phyloP scores from a whole-genome alignment of 148 eudicot species.

The Persicaria maculosa region DNA sequence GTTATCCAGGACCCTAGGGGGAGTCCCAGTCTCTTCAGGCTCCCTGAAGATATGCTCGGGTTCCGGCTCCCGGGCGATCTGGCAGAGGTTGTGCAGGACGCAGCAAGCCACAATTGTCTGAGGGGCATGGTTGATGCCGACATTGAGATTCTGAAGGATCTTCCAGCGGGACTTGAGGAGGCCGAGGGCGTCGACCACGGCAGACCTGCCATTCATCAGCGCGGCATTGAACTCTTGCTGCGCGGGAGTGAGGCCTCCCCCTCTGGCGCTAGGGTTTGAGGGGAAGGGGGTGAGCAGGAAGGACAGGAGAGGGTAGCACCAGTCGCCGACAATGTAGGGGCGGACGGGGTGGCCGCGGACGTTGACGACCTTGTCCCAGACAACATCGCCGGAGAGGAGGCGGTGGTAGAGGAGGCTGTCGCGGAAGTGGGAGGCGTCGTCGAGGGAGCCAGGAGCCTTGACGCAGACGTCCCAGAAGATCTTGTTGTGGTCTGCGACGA shows the following conservation, averaged over 20 bases:
- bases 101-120: slow-evolving; percentile 97
- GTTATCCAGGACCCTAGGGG: slow-evolving; percentile 62
- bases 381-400: slow-evolving; percentile 71
- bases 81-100: slow-evolving; percentile 93
- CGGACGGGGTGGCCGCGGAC: slow-evolving; percentile 78
- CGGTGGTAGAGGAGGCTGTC: slow-evolving; percentile 73
- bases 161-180: slow-evolving; percentile 91
- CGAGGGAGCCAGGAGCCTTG: slow-evolving; percentile 76
- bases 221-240: slow-evolving; percentile 73
- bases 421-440: slow-evolving; percentile 79
- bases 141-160: slow-evolving; percentile 83
- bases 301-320: slow-evolving; percentile 74
- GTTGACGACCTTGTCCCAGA: slow-evolving; percentile 77
- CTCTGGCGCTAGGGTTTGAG: slow-evolving; percentile 17
- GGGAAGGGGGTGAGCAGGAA: slow-evolving; percentile 75
- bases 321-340: slow-evolving; percentile 85
- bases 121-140: slow-evolving; percentile 85
- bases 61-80: slow-evolving; percentile 94
- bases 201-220: slow-evolving; percentile 66
- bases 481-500: slow-evolving; percentile 89
- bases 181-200: slow-evolving; percentile 76
- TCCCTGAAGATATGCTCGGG: slow-evolving; percentile 63
- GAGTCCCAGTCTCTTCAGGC: slow-evolving; percentile 61
- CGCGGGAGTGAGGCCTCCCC: slow-evolving; percentile 48
- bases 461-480: slow-evolving; percentile 97